Percentiles rank a stretch among this genome's conserved stretches.
phyloP scores from a whole-genome alignment of 768 basidiomycete genomes.

The Suillus plorans region DNA sequence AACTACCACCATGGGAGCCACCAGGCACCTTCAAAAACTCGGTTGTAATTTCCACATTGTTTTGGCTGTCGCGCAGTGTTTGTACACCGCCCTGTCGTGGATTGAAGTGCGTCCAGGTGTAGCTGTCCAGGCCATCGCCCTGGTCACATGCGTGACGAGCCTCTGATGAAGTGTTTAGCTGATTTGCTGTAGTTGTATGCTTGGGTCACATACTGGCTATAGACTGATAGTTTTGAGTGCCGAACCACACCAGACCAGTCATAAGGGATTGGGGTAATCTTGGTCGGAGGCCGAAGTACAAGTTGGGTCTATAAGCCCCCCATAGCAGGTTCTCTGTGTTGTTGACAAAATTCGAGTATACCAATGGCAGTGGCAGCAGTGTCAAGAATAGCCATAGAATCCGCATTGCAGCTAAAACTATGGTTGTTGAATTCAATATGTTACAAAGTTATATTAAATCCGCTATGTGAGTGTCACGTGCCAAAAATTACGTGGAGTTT shows the following conservation, averaged over 20 bases:
- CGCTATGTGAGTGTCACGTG: slow-evolving; percentile 13
- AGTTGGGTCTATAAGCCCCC: slow-evolving; percentile 86
- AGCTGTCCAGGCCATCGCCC: slow-evolving; percentile 73
- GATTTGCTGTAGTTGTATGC: background rate
- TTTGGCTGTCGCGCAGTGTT: slow-evolving; percentile 73
- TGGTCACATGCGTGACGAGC: slow-evolving; percentile 89
- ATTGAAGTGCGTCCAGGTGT: slow-evolving; percentile 89
- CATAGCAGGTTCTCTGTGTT: slow-evolving; percentile 47
- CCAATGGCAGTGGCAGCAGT: slow-evolving; percentile 18
- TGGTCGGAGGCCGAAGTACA: slow-evolving; percentile 93
- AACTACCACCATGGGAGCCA: slow-evolving; percentile 81
- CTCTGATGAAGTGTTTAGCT: slow-evolving; percentile 39
- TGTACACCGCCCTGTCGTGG: slow-evolving; percentile 84
- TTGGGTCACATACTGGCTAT: slow-evolving; percentile 50
- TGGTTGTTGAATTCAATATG: background rate
- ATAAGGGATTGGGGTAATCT: slow-evolving; percentile 85
- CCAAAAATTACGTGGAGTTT: background rate
- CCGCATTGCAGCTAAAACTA: slow-evolving; percentile 16
- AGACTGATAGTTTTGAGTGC: slow-evolving; percentile 81
- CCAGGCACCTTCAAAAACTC: slow-evolving; percentile 86
- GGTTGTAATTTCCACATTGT: slow-evolving; percentile 84
- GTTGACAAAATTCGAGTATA: slow-evolving; percentile 28
- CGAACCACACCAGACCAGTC: slow-evolving; percentile 95
- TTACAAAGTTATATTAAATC: background rate
- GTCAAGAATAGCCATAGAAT: slow-evolving; percentile 28